Base-by-base conservation (phyloP, 805 yeast species). In the baker's yeast (Saccharomyces cerevisiae) region DNA sequence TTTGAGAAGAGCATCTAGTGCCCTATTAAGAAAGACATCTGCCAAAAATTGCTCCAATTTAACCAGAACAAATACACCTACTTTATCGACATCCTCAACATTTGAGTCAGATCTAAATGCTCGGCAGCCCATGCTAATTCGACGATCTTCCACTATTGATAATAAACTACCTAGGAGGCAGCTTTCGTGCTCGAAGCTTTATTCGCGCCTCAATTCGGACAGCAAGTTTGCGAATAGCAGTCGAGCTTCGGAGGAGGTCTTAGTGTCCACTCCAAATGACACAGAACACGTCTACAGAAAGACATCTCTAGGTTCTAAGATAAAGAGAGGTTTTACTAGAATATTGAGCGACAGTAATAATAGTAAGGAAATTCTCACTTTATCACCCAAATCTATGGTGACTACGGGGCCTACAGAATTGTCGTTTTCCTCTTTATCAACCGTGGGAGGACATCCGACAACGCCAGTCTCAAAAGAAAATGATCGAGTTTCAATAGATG, bases 1-100 rank as follows among this genome's bases (percentile, higher is more conserved):
- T 28, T 51, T 69, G 14, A 63, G 64, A 50, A 63, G 71, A 50
- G 71, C 71, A 0, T 69, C 72, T 0, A 66, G 67, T 50, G 64
- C 67, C 2, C 54, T 69, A 26, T 49, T 67, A 28, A 58, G 69
- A 36, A 69, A 65, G 50, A 58, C 64, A 2, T 67, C 72, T 4
- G 32, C 62, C 14, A 60, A 57, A 43, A 51, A 50, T 21, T 29
- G 47, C 22, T 5, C 43, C 9, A 29, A 10, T 17, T 30, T 9
- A 32, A 47, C 30, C 26, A 28, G 32, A 49, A 31, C 28, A 9
- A 10, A 8, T 46, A 48, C 27, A n/a, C 29, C 29, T 29, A 10
- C 36, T 14, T 31, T 28, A n/a, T 14, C 51, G 8, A 17, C 51
- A 31, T 28, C 46, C 14, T 46, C 14, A 29, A 31, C 32, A 24